Evolutionary conservation across 129 eudicot genomes (phyloP).

Genomic region (Apium graveolens): DNA sequence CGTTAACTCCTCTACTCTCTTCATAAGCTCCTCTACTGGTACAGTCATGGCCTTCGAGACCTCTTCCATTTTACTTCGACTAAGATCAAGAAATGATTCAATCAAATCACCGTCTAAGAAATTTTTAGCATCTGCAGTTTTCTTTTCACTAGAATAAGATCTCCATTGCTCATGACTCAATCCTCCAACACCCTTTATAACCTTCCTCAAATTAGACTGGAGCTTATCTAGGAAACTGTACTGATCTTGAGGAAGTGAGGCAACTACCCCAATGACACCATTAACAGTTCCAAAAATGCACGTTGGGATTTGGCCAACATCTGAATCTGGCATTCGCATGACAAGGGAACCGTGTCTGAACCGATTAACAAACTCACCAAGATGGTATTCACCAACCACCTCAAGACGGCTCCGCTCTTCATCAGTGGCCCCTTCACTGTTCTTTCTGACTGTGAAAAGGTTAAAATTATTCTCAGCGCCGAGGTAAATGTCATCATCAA

Average conservation of each 20-base stretch:
- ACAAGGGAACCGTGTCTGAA: conserved; percentile 93
- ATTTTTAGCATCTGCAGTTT: conserved; percentile 69
- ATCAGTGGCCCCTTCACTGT: conserved; percentile 95
- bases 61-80: conserved; percentile 76
- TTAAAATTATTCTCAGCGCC: conserved; percentile 91
- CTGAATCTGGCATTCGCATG: conserved; percentile 90
- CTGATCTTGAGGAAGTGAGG: conserved; percentile 84
- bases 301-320: conserved; percentile 81
- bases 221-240: conserved; percentile 73
- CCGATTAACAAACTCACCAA: conserved; percentile 85
- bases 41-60: conserved; percentile 60
- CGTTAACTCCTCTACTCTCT: conserved; percentile 92
- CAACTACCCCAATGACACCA: conserved; percentile 92
- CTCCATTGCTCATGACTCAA: conserved; percentile 98
- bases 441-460: conserved; percentile 88
- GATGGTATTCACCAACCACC: conserved; percentile 93
- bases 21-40: conserved; percentile 88
- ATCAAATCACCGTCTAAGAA: conserved; percentile 91
- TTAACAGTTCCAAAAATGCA: conserved; percentile 83
- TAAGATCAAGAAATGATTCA: conserved; percentile 90
- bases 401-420: conserved; percentile 95
- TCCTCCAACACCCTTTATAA: conserved; percentile 92
- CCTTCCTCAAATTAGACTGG: conserved; percentile 73
- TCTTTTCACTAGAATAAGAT: conserved; percentile 89
- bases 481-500: conserved; percentile 80